phyloP scores from a whole-genome alignment of 192 early-diverging fungal species.

The Dissophora globulifera region DNA sequence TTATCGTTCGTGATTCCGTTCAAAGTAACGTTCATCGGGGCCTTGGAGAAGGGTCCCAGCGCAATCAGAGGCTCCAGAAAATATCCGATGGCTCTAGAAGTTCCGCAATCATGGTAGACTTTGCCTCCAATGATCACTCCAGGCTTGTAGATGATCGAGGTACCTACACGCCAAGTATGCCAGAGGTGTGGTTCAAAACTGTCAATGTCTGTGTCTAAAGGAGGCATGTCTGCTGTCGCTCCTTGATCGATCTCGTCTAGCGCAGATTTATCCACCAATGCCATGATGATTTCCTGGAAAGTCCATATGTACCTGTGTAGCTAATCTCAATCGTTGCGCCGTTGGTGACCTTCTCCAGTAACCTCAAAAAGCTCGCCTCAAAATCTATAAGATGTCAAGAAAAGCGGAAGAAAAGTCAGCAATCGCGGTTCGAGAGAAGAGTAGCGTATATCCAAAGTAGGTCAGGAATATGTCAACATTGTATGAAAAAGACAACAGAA shows the following conservation, averaged over 20 bases:
- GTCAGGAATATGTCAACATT: too few species aligned
- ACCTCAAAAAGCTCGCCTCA: constrained; percentile 88
- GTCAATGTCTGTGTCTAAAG: too few species aligned
- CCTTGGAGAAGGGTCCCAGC: constrained; percentile 93
- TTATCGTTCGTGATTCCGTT: constrained; percentile 96
- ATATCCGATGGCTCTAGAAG: constrained; percentile 89
- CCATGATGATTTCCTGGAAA: too few species aligned
- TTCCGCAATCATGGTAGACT: constrained; percentile 88
- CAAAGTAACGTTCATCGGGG: constrained; percentile 82
- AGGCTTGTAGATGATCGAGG: constrained; percentile 84
- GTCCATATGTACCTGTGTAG: constrained; percentile 87
- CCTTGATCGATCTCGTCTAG: too few species aligned
- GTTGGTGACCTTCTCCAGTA: constrained; percentile 95
- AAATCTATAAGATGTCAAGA: constrained; percentile 72
- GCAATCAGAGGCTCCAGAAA: constrained; percentile 93
- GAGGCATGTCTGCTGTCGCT: too few species aligned
- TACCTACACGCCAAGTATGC: constrained; percentile 71
- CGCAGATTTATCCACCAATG: too few species aligned
- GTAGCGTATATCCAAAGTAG: too few species aligned
- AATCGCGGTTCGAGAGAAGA: too few species aligned
- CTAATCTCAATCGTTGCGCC: constrained; percentile 93
- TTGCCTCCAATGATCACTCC: constrained; percentile 91
- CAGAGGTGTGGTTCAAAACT: too few species aligned
- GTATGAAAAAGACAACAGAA: too few species aligned
- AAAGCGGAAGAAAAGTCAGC: too few species aligned